Evolutionary conservation across 257 asterid genomes (phyloP), one percentile per base, ranked within the genome.

Genomic region (Cynanchum wilfordii): DNA sequence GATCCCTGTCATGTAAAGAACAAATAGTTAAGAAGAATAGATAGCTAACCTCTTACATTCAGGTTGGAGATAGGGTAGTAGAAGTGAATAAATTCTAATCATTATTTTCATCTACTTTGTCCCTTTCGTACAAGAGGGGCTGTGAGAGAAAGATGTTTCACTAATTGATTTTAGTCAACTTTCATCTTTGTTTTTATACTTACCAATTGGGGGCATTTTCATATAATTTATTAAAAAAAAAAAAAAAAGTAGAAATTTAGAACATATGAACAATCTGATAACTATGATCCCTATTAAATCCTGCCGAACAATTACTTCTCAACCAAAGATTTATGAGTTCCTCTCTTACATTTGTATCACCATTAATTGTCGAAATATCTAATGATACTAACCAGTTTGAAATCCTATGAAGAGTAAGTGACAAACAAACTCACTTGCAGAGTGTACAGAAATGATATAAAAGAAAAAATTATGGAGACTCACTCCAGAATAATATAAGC

Each of bases 1-100:
- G 89, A 82, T 73, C 54, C 87, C 99, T 95, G 90, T 76, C 64
- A 75, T 56, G 47, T 52, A 73, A 71, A 45, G 38, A 66, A 22
- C 29, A 71, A 72, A 62, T 16, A 22, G 54, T 45, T 47, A 9
- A n/a, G 60, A 22, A 50, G 24, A 47, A 30, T 15, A 69, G 17
- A 56, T 27, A 24, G 62, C 8, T 51, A 62, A 62, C 63, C 62
- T 25, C n/a, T 10, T 15, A 19, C 10, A n/a, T 27, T 42, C 30
- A 22, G 45, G 38, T 42, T 75, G 20, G 30, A 38, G 50, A 30
- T 19, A 65, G 45, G 50, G 29, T 65, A 30, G 51, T 19, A 40
- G 33, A 30, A 19, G n/a, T n/a, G n/a, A n/a, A n/a, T n/a, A n/a
- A n/a, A n/a, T n/a, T n/a, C n/a, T n/a, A n/a, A n/a, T n/a, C n/a